A percentile compares a stretch with the other conserved stretches of the same genome.
These are phyloP conservation scores for Pythium oligandrum DNA, from an alignment of 352 stramenopile genomes.

Conservation along the genomic window DNA sequence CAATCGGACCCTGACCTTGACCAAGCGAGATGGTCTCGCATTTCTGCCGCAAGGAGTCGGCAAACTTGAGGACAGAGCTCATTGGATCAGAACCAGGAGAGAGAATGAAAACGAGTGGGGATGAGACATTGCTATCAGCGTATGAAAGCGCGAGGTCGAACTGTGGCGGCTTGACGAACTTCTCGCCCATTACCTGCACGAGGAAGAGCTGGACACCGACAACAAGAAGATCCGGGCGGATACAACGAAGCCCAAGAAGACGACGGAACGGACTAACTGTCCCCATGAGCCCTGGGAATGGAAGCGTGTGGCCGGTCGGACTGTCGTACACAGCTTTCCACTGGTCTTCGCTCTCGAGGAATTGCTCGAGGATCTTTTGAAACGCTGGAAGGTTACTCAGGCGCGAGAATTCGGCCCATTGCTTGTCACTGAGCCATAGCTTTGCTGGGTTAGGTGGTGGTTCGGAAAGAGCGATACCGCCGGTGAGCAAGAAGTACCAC, in stretches of 20 bases:
- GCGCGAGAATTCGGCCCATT: slow-evolving; percentile 91
- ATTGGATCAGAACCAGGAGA: slow-evolving; percentile 90
- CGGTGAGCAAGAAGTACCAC: slow-evolving; percentile 94
- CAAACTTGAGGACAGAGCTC: slow-evolving; percentile 87
- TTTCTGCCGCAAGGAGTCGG: slow-evolving; percentile 64
- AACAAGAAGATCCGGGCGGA: slow-evolving; percentile 82
- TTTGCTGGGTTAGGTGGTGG: slow-evolving; percentile 88
- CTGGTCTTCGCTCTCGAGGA: slow-evolving; percentile 60
- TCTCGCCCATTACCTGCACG: slow-evolving; percentile 85
- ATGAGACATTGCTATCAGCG: slow-evolving; percentile 79
- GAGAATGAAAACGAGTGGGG: slow-evolving; percentile 91
- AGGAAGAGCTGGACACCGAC: slow-evolving; percentile 91
- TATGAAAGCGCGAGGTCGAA: slow-evolving; percentile 90
- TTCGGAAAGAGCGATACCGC: slow-evolving; percentile 85
- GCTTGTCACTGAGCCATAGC: slow-evolving; percentile 89
- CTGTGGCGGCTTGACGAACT: slow-evolving; percentile 88
- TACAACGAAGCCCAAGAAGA: slow-evolving; percentile 74
- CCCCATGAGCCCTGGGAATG: slow-evolving; percentile 65
- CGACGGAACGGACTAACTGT: slow-evolving; percentile 64
- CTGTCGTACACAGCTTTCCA: slow-evolving; percentile 91
- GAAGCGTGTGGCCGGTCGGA: slow-evolving; percentile 67
- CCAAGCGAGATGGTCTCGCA: slow-evolving; percentile 90
- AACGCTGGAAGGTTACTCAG: slow-evolving; percentile 80
- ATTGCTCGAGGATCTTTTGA: slow-evolving; percentile 74
- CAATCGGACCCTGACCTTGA: slow-evolving; percentile 90